Conservation (phyloP, 1,284 basidiomycete genomes). For the Pseudozyma flocculosa region DNA sequence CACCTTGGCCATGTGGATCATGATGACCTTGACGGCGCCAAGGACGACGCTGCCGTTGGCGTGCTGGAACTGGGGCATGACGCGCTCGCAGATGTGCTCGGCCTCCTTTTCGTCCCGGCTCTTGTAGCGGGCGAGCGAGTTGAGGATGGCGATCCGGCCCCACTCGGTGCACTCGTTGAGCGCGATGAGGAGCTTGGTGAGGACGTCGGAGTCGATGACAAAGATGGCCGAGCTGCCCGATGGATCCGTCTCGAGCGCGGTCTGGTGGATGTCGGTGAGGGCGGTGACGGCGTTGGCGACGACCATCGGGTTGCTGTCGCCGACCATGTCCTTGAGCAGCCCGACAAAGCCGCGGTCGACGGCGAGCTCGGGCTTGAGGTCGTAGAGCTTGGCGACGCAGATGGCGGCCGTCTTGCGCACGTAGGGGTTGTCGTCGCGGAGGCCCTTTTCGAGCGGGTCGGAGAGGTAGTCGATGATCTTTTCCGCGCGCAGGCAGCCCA, state of each 20-base stretch:
- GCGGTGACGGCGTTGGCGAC: slow-evolving; percentile 93
- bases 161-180: slow-evolving; percentile 98
- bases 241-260: slow-evolving; percentile 42
- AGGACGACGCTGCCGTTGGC: slow-evolving; percentile 92
- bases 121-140: slow-evolving; percentile 79
- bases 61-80: slow-evolving; percentile 97
- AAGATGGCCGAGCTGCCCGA: slow-evolving; percentile 66
- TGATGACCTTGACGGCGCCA: slow-evolving; percentile 92
- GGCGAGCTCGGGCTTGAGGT: slow-evolving; percentile 90
- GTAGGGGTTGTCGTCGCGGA: slow-evolving; percentile 93
- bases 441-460: slow-evolving; percentile 84
- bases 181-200: slow-evolving; percentile 89
- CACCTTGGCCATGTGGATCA: slow-evolving; percentile 64
- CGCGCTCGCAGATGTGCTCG: slow-evolving; percentile 97
- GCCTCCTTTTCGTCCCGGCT: slow-evolving; percentile 81
- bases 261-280: slow-evolving; percentile 84
- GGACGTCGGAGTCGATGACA: slow-evolving; percentile 74
- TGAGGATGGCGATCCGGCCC: slow-evolving; percentile 90
- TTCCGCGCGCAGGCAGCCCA: slow-evolving; percentile 94
- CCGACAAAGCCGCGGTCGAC: slow-evolving; percentile 93
- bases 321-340: slow-evolving; percentile 78
- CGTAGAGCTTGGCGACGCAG: slow-evolving; percentile 92
- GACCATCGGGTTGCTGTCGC: slow-evolving; percentile 97
- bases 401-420: slow-evolving; percentile 82
- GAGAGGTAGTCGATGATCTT: slow-evolving; percentile 99